Evolutionary conservation across 1,284 basidiomycete genomes (phyloP).

Genomic region (Apiotrichum laibachii): DNA sequence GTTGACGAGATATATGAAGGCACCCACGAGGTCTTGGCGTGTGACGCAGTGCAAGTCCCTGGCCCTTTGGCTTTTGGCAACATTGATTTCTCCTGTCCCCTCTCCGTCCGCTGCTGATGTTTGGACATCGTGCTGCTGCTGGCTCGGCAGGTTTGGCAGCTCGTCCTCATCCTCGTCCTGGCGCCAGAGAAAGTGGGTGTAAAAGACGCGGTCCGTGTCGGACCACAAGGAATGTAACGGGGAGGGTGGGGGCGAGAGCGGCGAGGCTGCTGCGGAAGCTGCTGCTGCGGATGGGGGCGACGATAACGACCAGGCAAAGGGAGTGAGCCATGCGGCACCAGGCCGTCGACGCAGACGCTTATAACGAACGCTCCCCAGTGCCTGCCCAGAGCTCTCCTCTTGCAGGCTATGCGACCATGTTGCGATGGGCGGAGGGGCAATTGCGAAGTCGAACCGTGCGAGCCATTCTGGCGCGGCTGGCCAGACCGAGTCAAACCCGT

Average conservation of each 20-base stretch:
- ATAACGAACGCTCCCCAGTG: background rate
- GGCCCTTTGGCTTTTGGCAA: no score
- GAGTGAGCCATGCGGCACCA: background rate
- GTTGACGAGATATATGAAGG: background rate
- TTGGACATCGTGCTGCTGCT: no score
- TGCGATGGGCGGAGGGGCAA: background rate
- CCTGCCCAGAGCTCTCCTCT: background rate
- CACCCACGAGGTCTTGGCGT: background rate
- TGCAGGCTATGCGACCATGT: background rate
- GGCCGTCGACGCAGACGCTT: background rate
- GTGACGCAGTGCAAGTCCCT: background rate
- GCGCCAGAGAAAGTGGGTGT: no score
- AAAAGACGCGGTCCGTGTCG: no score
- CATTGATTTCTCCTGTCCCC: no score
- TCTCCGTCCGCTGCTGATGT: no score
- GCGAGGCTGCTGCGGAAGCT: no score
- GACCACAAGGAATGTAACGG: background rate
- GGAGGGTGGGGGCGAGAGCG: background rate
- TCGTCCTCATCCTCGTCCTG: no score
- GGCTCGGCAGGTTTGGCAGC: no score
- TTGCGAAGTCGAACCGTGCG: background rate
- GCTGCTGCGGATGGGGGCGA: background rate
- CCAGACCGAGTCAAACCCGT: background rate
- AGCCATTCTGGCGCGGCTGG: background rate
- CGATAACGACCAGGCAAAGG: background rate